Evolutionary conservation across 768 basidiomycete genomes (phyloP).

Genomic region (Russula foetens): DNA sequence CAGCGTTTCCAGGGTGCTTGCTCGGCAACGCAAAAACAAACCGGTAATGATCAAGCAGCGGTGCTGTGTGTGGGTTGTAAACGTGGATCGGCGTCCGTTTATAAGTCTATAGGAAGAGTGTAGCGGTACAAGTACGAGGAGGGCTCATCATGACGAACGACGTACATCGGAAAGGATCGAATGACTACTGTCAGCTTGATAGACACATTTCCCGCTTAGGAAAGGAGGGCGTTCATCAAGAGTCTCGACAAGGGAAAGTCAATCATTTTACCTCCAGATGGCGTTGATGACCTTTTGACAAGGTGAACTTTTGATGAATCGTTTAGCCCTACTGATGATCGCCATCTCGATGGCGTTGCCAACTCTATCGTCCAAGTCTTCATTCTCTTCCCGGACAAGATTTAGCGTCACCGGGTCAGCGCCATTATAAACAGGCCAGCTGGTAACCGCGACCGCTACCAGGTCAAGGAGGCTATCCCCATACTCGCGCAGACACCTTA

Average conservation of each 20-base stretch:
- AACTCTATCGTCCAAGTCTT: slow-evolving; percentile 67
- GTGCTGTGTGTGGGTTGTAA: slow-evolving; percentile 90
- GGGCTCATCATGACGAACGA: neutral
- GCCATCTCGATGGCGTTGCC: slow-evolving; percentile 94
- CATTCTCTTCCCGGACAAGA: slow-evolving; percentile 55
- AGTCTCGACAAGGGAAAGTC: neutral
- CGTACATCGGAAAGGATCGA: slow-evolving; percentile 84
- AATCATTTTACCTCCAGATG: slow-evolving; percentile 58
- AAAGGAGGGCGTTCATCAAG: slow-evolving; percentile 20
- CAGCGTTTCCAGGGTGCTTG: neutral
- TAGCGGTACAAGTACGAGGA: neutral
- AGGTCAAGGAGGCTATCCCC: slow-evolving; percentile 62
- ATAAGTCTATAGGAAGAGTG: slow-evolving; percentile 57
- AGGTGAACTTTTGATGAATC: slow-evolving; percentile 82
- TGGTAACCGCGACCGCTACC: slow-evolving; percentile 63
- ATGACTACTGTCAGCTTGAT: slow-evolving; percentile 80
- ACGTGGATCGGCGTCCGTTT: slow-evolving; percentile 88
- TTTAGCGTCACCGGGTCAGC: slow-evolving; percentile 52
- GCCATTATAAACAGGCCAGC: slow-evolving; percentile 75
- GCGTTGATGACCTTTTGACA: slow-evolving; percentile 87
- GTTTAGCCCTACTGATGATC: slow-evolving; percentile 77
- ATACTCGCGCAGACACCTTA: slow-evolving; percentile 64
- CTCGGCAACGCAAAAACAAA: slow-evolving; percentile 23
- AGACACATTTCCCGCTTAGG: slow-evolving; percentile 81
- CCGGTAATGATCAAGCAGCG: slow-evolving; percentile 94